Evolutionary conservation across 768 basidiomycete species (phyloP), one percentile per base, ranked within the genome.

Genomic region (Boletus vermiculosoides): DNA sequence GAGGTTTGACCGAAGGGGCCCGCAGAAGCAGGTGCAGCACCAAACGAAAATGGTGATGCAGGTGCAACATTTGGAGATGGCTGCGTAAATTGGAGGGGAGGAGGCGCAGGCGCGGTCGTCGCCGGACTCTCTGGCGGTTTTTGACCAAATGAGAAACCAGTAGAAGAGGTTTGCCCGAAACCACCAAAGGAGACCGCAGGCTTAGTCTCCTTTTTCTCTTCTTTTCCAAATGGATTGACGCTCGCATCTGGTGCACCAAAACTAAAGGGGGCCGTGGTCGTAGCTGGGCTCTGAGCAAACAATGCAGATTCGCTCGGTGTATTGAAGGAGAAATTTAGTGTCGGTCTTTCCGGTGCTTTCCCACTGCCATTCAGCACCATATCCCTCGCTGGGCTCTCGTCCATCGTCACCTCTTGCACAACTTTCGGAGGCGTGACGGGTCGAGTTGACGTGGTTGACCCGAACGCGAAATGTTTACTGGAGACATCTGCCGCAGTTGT

Each of bases 341-440:
- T 74, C 20, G 80, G 75, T 45, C 74, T 73, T 39, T 73, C 72
- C 20, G 74, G 66, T 45, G 75, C 77, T 54, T 74, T 74, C 40
- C 60, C 36, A 33, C 42, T 59, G 16, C 73, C 73, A 57, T 78
- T 82, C 23, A 73, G 60, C 47, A 81, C 80, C 64, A 83, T 73
- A 10, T 86, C 86, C 56, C 88, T 78, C 3, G 81, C 83, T 1
- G 90, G 90, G 61, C 90, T 92, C 71, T 91, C 90, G 40, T 92
- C 90, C 90, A 92, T 92, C 54, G 73, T 81, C 61, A 87, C 81
- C 57, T 89, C 89, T 48, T 85, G 80, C 45, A 85, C 86, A 34
- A 77, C 75, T 55, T 77, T 83, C 3, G 89, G 89, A 11, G 88
- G 87, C 0, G 88, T 90, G 6, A 76, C 72, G n/a, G 87, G 78